Evolutionary conservation across 2,329 filamentous ascomycete species (phyloP).

Genomic region (Claviceps maximensis): DNA sequence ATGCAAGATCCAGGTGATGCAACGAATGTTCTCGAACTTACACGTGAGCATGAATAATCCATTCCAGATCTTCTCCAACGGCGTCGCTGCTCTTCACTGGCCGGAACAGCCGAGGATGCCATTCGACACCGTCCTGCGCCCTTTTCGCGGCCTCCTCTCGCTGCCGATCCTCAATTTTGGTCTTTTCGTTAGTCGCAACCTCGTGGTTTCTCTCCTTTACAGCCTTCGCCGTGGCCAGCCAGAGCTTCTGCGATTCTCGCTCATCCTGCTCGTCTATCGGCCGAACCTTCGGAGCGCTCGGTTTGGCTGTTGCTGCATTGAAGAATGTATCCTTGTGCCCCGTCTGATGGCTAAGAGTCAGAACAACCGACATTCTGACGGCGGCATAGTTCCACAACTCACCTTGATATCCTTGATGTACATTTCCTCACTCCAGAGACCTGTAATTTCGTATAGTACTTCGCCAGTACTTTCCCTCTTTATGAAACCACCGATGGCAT

Average conservation of each 20-base stretch:
- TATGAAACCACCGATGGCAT: slow-evolving; percentile 85
- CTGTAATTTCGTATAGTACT: slow-evolving; percentile 78
- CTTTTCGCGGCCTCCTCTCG: slow-evolving; percentile 75
- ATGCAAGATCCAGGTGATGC: background rate
- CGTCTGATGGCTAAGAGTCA: slow-evolving; percentile 42
- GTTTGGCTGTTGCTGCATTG: slow-evolving; percentile 66
- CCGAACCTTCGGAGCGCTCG: slow-evolving; percentile 58
- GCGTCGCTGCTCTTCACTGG: slow-evolving; percentile 62
- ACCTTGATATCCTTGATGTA: slow-evolving; percentile 71
- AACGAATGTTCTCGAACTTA: slow-evolving; percentile 29
- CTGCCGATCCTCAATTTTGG: slow-evolving; percentile 87
- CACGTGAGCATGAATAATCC: slow-evolving; percentile 85
- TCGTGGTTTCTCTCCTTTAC: slow-evolving; percentile 79
- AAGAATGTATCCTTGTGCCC: slow-evolving; percentile 84
- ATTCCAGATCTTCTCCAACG: slow-evolving; percentile 82
- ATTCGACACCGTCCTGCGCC: slow-evolving; percentile 66
- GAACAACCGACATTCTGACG: background rate
- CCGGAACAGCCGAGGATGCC: slow-evolving; percentile 79
- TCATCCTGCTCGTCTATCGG: slow-evolving; percentile 79
- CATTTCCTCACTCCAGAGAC: slow-evolving; percentile 93
- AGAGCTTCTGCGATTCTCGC: slow-evolving; percentile 79
- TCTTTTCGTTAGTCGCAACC: slow-evolving; percentile 85
- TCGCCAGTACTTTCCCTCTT: slow-evolving; percentile 81
- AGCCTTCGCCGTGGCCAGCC: slow-evolving; percentile 68
- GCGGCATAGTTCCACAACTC: slow-evolving; percentile 16